Base-by-base conservation (phyloP, 192 early-diverging fungal species). In the Paraglomus occultum region DNA sequence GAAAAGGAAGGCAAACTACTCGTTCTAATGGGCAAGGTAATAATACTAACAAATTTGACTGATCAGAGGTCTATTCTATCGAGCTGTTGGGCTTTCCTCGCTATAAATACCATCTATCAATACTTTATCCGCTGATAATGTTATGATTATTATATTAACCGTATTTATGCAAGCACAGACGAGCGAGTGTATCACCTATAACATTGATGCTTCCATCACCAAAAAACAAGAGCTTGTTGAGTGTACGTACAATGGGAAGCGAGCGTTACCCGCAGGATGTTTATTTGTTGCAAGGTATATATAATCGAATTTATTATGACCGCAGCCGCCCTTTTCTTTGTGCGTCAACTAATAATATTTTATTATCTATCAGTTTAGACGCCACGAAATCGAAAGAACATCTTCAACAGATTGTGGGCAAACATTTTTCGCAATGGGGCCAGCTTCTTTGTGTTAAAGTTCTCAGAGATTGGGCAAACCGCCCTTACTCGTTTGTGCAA, bases 401-500 rank as follows among this genome's bases (percentile, higher is more conserved):
- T 46, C 76, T 92, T n/a, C 71, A 75, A 0, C 48, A 76, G 1
- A 79, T 80, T 17, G 86, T 92, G 12, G 78, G 77, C 5, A 45
- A 72, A 5, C 85, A 89, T 67, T 90, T 92, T 59, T 40, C 74
- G 8, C 70, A 82, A 68, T 92, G 87, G 88, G 91, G 91, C 0
- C n/a, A 43, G 5, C 50, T 92, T 3, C 48, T 86, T 9, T 79
- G 89, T 70, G 87, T 92, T 51, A 91, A 91, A 63, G 89, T 92
- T 6, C 51, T 90, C 15, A 87, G 84, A 59, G 91, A 92, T 64
- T 88, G 84, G 84, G 73, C 86, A 73, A 57, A 76, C 14, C 70
- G 91, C 6, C 91, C 91, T 1, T 92, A 90, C 67, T 85, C 89
- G 5, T 92, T 92, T 73, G 91, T 92, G 0, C 91, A 92, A 71